phyloP scores from a whole-genome alignment of 140 eudicot genomes.

The Stevia rebaudiana region DNA sequence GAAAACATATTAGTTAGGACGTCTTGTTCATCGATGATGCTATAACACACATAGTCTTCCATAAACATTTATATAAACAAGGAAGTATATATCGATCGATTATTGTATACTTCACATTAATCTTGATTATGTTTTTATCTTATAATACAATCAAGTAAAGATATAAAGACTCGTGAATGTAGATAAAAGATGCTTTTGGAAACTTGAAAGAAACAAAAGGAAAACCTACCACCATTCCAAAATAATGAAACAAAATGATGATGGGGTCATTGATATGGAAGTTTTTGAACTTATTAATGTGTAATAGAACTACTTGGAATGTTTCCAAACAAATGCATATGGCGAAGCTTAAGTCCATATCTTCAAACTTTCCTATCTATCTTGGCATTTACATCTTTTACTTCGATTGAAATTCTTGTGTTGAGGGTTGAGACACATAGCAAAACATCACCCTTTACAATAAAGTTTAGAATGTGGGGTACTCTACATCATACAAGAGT shows the following conservation, averaged over 20 bases:
- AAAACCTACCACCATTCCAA: constrained; percentile 17
- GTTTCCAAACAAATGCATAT: constrained; percentile 21
- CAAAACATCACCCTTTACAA: constrained; percentile 8
- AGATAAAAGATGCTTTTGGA: constrained; percentile 14
- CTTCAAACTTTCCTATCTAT: neutral
- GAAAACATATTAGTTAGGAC: neutral
- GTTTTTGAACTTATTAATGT: constrained; percentile 19
- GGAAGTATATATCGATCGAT: neutral
- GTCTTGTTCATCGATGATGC: neutral
- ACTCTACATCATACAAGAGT: constrained; percentile 10
- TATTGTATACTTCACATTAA: neutral
- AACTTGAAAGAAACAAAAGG: constrained; percentile 14
- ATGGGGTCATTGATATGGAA: constrained; percentile 29
- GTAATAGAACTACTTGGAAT: constrained; percentile 22
- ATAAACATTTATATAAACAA: neutral
- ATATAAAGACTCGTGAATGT: neutral
- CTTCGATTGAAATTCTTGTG: constrained; percentile 1
- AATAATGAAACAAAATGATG: constrained; percentile 19
- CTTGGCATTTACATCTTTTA: constrained; percentile 20
- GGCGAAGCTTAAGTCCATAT: constrained; percentile 25
- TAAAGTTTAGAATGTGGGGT: constrained; percentile 19
- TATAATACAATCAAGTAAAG: neutral
- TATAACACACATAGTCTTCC: neutral
- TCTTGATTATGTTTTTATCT: no score
- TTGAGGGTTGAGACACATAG: constrained; percentile 12